These are phyloP conservation scores for Coffea eugenioides DNA, from an alignment of 257 asterid genomes.

Conservation along the genomic window DNA sequence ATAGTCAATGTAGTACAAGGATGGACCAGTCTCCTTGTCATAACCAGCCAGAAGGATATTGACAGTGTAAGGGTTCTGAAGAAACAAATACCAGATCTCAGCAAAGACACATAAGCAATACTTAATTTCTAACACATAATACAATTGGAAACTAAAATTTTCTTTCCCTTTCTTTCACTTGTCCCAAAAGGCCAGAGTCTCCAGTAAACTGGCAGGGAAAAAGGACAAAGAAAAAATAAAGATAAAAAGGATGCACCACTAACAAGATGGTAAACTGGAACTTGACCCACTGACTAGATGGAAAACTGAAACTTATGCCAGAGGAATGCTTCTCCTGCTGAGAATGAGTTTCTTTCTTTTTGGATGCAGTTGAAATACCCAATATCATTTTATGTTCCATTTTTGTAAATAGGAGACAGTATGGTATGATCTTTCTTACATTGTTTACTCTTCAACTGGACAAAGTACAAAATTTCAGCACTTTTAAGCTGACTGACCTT, in stretches of 20 bases:
- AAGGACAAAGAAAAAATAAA: background rate
- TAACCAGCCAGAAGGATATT: slow-evolving; percentile 88
- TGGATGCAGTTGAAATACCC: background rate
- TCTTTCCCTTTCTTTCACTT: background rate
- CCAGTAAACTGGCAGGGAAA: background rate
- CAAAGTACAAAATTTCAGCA: background rate
- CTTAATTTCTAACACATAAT: background rate
- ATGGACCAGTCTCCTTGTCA: slow-evolving; percentile 88
- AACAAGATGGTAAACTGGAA: background rate
- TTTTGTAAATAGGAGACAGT: background rate
- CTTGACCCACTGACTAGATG: background rate
- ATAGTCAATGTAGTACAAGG: slow-evolving; percentile 76
- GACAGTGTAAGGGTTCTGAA: slow-evolving; percentile 81
- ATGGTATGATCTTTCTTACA: background rate
- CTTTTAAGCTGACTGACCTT: background rate
- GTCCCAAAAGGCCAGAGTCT: background rate
- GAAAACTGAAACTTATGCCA: background rate
- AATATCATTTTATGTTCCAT: background rate
- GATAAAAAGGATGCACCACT: background rate
- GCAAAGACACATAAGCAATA: background rate
- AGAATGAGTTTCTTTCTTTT: background rate
- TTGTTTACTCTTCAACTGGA: background rate
- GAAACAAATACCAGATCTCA: slow-evolving; percentile 5
- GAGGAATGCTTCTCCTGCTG: background rate
- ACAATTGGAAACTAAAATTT: background rate